phyloP scores from a whole-genome alignment of 2,329 filamentous ascomycete genomes.

The Paecilomyces sp. region DNA sequence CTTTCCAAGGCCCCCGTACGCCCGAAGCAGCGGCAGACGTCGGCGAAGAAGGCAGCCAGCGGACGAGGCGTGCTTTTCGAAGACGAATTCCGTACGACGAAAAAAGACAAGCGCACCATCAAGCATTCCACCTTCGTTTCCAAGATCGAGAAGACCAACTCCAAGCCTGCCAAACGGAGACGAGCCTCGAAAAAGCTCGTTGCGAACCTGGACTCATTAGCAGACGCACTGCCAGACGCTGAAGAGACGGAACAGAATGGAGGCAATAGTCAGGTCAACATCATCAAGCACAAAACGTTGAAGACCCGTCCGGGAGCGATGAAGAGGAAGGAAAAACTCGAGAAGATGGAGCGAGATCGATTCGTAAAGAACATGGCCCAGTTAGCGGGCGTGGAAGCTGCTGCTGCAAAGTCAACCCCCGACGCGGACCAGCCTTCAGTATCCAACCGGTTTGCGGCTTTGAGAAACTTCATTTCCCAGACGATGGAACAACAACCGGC shows the following conservation, averaged over 20 bases:
- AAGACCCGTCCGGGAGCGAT: slow-evolving; percentile 69
- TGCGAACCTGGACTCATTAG: slow-evolving; percentile 66
- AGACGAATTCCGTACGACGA: slow-evolving; percentile 58
- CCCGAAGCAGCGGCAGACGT: neutral
- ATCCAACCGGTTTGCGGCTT: slow-evolving; percentile 65
- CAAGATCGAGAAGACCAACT: slow-evolving; percentile 59
- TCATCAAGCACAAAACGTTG: slow-evolving; percentile 69
- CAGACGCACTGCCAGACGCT: slow-evolving; percentile 67
- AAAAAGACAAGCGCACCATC: slow-evolving; percentile 75
- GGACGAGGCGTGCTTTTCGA: slow-evolving; percentile 14
- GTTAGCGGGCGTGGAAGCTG: slow-evolving; percentile 45
- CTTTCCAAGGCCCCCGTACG: slow-evolving; percentile 4
- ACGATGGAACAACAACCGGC: slow-evolving; percentile 86
- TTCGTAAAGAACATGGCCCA: slow-evolving; percentile 79
- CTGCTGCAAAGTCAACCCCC: slow-evolving; percentile 13
- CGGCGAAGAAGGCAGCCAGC: slow-evolving; percentile 4
- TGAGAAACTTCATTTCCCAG: slow-evolving; percentile 74
- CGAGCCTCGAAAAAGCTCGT: slow-evolving; percentile 71
- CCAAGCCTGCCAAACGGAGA: slow-evolving; percentile 55
- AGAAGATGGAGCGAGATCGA: slow-evolving; percentile 71
- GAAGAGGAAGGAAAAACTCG: slow-evolving; percentile 74
- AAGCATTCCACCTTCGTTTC: slow-evolving; percentile 75
- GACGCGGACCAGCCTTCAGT: slow-evolving; percentile 27
- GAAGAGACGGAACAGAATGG: slow-evolving; percentile 43
- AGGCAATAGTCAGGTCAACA: slow-evolving; percentile 49